phyloP scores from a whole-genome alignment of 495 filamentous ascomycete genomes.

The Cercophora newfieldiana region DNA sequence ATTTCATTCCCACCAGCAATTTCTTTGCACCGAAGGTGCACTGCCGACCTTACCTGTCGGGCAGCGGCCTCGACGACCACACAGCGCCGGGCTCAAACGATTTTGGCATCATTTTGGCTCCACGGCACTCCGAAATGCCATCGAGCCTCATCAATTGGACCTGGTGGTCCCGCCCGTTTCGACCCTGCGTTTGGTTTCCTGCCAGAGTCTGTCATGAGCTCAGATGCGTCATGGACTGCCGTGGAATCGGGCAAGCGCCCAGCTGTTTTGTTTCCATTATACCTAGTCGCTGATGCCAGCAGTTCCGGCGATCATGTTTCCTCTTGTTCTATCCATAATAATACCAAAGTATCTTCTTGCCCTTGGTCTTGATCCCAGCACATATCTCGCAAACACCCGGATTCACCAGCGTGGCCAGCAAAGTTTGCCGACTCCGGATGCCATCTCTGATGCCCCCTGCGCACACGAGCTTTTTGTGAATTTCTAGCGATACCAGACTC shows the following conservation, averaged over 20 bases:
- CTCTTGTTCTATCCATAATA: not conserved
- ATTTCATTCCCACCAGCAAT: slow-evolving; percentile 13
- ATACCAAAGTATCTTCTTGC: not conserved
- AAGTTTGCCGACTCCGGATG: not conserved
- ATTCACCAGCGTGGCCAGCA: not conserved
- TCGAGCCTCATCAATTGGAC: slow-evolving; percentile 18
- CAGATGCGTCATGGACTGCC: slow-evolving; percentile 4
- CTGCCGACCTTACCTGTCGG: not conserved
- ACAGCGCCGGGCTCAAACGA: not conserved
- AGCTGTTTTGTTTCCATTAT: not conserved
- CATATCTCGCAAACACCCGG: not conserved
- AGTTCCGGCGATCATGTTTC: slow-evolving; percentile 3
- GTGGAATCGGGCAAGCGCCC: slow-evolving; percentile 9
- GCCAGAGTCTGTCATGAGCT: too few relatives aligned
- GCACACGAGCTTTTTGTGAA: not conserved
- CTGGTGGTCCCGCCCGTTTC: slow-evolving; percentile 8
- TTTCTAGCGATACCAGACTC: not conserved
- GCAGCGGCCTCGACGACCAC: slow-evolving; percentile 3
- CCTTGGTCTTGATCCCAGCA: not conserved
- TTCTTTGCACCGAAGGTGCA: not conserved
- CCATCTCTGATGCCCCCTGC: not conserved
- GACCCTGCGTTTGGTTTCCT: slow-evolving; percentile 19
- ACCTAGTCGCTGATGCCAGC: slow-evolving; percentile 1
- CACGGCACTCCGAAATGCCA: not conserved
- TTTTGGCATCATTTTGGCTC: not conserved